A percentile compares a stretch with the other conserved stretches of the same genome.
Conservation (phyloP, 352 stramenopile species). For the Globisporangium paroecandrum region DNA sequence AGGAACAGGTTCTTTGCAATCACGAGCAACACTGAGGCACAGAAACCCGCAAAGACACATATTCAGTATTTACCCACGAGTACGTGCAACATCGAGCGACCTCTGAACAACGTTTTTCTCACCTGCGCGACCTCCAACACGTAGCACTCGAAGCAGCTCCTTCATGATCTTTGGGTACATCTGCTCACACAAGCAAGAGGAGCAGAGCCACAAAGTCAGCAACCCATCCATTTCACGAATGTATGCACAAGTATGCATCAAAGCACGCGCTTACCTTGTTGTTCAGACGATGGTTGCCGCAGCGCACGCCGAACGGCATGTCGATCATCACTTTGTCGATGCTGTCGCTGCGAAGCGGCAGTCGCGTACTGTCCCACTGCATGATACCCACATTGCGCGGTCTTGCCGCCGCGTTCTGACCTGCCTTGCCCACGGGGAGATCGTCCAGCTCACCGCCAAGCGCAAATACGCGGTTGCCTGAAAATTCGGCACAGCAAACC, state of each 20-base stretch:
- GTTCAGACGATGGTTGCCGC: slow-evolving; percentile 64
- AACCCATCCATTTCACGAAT: not conserved
- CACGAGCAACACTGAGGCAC: slow-evolving; percentile 53
- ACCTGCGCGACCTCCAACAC: slow-evolving; percentile 49
- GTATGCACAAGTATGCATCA: not conserved
- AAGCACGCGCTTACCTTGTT: slow-evolving; percentile 38
- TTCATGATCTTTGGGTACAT: slow-evolving; percentile 77
- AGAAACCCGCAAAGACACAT: not conserved
- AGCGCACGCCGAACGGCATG: slow-evolving; percentile 76
- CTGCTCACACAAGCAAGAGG: slow-evolving; percentile 19
- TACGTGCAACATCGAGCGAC: no score
- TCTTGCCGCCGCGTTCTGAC: slow-evolving; percentile 38
- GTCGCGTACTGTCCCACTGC: slow-evolving; percentile 57
- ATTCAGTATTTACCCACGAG: not conserved
- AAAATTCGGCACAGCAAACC: slow-evolving; percentile 51
- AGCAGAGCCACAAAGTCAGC: not conserved
- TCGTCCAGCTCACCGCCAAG: slow-evolving; percentile 65
- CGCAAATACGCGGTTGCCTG: slow-evolving; percentile 48
- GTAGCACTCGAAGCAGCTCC: slow-evolving; percentile 62
- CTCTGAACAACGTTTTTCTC: not conserved
- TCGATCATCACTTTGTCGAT: slow-evolving; percentile 74
- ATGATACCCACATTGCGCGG: slow-evolving; percentile 44
- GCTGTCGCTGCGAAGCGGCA: slow-evolving; percentile 50
- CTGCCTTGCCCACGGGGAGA: slow-evolving; percentile 50
- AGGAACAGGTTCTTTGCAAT: slow-evolving; percentile 79